Conservation (phyloP, 176 grass and related monocot genomes). For the Phoenix roebelenii region DNA sequence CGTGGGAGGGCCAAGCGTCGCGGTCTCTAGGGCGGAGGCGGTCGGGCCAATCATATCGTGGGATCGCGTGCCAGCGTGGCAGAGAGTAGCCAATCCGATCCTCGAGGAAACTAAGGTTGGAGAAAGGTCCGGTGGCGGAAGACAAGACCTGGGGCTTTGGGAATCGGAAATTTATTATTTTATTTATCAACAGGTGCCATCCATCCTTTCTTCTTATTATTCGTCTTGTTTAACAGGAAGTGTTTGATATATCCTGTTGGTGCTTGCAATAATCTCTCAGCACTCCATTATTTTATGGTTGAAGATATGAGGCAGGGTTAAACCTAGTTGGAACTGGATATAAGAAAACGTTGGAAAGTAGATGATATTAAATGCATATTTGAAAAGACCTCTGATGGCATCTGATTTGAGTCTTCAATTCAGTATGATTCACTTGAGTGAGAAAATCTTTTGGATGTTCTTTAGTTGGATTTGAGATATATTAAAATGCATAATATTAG, state of each 20-base stretch:
- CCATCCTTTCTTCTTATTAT: too few species aligned
- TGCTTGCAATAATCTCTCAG: not conserved
- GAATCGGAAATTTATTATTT: not conserved
- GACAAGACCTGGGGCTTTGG: not conserved
- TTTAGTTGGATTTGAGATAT: not conserved
- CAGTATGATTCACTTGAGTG: not conserved
- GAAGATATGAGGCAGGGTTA: too few species aligned
- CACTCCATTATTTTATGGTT: too few species aligned
- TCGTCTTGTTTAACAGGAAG: not conserved
- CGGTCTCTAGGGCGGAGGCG: not conserved
- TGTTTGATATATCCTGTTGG: not conserved
- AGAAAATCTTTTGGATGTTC: conserved; percentile 1
- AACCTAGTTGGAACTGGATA: too few species aligned
- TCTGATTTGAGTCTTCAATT: too few species aligned
- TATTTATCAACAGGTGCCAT: too few species aligned
- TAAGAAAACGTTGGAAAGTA: too few species aligned
- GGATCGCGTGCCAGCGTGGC: conserved; percentile 28
- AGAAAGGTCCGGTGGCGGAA: conserved; percentile 9
- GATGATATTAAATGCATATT: too few species aligned
- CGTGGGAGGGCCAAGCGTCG: too few species aligned
- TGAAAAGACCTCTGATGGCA: too few species aligned
- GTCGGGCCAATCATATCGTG: conserved; percentile 37
- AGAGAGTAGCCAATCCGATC: conserved; percentile 11
- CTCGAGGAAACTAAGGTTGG: conserved; percentile 48
- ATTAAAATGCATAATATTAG: too few species aligned